Base-by-base conservation (phyloP, 306 rosid genomes). In the Acmispon strigosus region DNA sequence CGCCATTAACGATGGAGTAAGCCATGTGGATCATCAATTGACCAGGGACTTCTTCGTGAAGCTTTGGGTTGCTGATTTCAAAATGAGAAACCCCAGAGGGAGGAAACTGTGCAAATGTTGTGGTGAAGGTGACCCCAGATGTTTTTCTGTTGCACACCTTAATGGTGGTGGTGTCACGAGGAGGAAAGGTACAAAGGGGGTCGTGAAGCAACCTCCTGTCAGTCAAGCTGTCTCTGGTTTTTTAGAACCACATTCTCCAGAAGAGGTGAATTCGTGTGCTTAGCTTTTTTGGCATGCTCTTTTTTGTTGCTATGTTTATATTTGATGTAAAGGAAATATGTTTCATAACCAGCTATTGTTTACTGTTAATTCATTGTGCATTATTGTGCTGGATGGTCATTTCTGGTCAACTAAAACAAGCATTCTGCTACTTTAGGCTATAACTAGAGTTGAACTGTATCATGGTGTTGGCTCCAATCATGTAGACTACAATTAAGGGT, bases 11-110 rank as follows among this genome's bases (percentile, higher is more conserved):
- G 61, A 15, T 50, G 82, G 56, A 15, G 82, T 52, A 13, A 71
- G 22, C 52, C 59, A 62, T 17, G 49, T 48, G 41, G 81, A 66
- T 73, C 41, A 59, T 29, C 82, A 55, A 13, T 36, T 88, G 45
- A 84, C 61, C 22, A 93, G 96, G 75, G 89, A 85, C 6, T 85
- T 87, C 10, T 67, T 93, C 27, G 86, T 41, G 6, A 81, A 72
- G 69, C 89, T 88, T 18, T 88, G 96, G 96, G 76, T 85, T 70
- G 81, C 79, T 12, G 96, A 93, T 74, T 52, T 22, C 60, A 87
- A 82, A 77, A 53, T 52, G 53, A 42, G 43, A 27, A 50, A 79
- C 22, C 47, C 79, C 16, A 60, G 18, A 16, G 71, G 32, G 60
- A 74, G 63, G 49, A 77, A 69, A 63, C 52, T 19, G 27, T 20